phyloP scores from a whole-genome alignment of 2,329 filamentous ascomycete genomes.

The Sclerotiophoma versabilis region DNA sequence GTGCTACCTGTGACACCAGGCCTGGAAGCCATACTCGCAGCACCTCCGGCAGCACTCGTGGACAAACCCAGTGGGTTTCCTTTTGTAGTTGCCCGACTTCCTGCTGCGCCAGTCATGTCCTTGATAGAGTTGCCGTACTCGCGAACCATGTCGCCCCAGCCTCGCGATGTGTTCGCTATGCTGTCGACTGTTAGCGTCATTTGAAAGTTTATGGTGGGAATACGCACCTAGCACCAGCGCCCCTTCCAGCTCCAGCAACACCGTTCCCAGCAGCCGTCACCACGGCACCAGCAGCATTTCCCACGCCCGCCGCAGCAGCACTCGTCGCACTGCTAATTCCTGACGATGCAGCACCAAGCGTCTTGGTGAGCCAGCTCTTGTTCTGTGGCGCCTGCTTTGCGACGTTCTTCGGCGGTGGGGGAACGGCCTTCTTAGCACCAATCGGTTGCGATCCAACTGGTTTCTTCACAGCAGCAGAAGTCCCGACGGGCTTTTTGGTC shows the following conservation, averaged over 20 bases:
- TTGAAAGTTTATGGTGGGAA: neutral
- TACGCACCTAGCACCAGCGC: conserved; percentile 44
- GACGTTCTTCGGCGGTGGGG: conserved; percentile 12
- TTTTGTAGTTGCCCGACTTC: conserved; percentile 53
- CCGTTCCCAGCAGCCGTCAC: conserved; percentile 55
- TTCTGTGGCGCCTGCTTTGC: conserved; percentile 34
- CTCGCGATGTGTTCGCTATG: conserved; percentile 54
- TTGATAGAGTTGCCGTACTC: conserved; percentile 60
- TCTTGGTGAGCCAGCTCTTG: conserved; percentile 55
- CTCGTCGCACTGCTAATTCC: conserved; percentile 55
- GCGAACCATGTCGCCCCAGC: conserved; percentile 57
- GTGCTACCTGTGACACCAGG: conserved; percentile 26
- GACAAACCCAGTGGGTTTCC: conserved; percentile 56
- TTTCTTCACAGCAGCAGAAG: conserved; percentile 9
- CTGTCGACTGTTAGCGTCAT: conserved; percentile 28
- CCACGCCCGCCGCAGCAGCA: conserved; percentile 52
- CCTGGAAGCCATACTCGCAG: conserved; percentile 33
- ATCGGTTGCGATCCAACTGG: conserved; percentile 8
- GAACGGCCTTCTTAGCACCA: conserved; percentile 20
- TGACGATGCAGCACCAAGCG: conserved; percentile 52
- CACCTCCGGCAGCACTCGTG: conserved; percentile 41
- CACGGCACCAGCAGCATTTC: conserved; percentile 53
- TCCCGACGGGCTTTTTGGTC: conserved; percentile 13
- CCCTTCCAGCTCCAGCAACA: conserved; percentile 56
- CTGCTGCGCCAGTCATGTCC: conserved; percentile 54